Base-by-base conservation (phyloP, 257 asterid species). In the Anisodus acutangulus region DNA sequence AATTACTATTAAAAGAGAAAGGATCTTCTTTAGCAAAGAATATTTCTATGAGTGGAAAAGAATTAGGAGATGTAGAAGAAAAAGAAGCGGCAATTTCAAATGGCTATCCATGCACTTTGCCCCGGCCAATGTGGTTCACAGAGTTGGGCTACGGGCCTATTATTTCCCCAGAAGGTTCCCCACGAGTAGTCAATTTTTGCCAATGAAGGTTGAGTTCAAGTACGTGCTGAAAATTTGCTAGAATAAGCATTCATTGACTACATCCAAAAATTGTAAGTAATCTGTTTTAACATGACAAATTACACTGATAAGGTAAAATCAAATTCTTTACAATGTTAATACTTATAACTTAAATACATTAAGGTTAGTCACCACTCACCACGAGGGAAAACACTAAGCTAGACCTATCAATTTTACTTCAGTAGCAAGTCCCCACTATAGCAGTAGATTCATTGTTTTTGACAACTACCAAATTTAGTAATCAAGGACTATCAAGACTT, bases 401-500 rank as follows among this genome's bases (percentile, higher is more conserved):
- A 72, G 41, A 19, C 41, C 3, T 19, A 12, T n/a, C 16, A 70
- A 9, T 71, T 71, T 39, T 43, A 31, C 17, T 72, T 43, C n/a
- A n/a, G 55, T 72, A 47, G 16, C 11, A 47, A 47, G 59, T 47
- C 59, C 79, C 80, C 80, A 9, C 80, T 19, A 72, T 6, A 19
- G 39, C 5, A n/a, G 80, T 72, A 72, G 58, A 72, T 72, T 49
- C 59, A 47, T 8, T 47, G 6, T 47, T 72, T 41, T 47, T 19
- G 41, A 47, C 19, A 72, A 47, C 9, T 72, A 47, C 11, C 9
- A 72, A 45, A 13, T 67, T 47, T 47, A 19, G 59, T 47, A 47
- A 72, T 72, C 19, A 72, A 72, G n/a, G 80, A 47, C 41, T 26
- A 72, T 47, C 59, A 72, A 47, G 80, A 72, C 41, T 72, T 47